A percentile compares a stretch with the other conserved stretches of the same genome.
Conservation (phyloP, 371 early-diverging fungal genomes). For the Mortierella sp. region DNA sequence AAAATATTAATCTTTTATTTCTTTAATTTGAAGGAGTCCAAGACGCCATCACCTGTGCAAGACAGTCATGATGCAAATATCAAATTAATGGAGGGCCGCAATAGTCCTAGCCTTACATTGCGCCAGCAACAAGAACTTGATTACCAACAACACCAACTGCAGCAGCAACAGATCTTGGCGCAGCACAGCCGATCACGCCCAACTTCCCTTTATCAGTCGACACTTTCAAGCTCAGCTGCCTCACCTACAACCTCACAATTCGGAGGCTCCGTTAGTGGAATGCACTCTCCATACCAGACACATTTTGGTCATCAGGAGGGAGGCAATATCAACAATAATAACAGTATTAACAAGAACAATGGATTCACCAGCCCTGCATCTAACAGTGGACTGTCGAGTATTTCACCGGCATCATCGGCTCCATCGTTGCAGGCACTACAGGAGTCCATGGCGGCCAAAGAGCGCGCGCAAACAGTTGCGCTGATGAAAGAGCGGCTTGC, state of each 20-base stretch:
- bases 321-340: conserved; percentile 15
- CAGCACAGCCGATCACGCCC: conserved; percentile 52
- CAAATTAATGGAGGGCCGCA: conserved; percentile 34
- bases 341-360: neutral
- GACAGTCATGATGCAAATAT: conserved; percentile 22
- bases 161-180: conserved; percentile 51
- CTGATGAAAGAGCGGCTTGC: conserved; percentile 72
- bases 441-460: conserved; percentile 55
- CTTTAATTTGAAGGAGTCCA: conserved; percentile 28
- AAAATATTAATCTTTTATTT: neutral
- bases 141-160: conserved; percentile 47
- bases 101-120: conserved; percentile 33
- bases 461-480: conserved; percentile 65
- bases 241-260: conserved; percentile 35
- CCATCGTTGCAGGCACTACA: conserved; percentile 44
- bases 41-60: conserved; percentile 34
- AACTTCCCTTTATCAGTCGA: conserved; percentile 37
- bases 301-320: conserved; percentile 26
- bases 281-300: conserved; percentile 26
- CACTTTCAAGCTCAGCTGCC: neutral
- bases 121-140: conserved; percentile 50
- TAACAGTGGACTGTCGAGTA: conserved; percentile 5
- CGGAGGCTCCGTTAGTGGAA: conserved; percentile 10
- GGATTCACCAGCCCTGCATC: neutral
- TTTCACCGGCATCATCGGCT: conserved; percentile 16